These are phyloP conservation scores for Ceratocystis huliohia DNA, from an alignment of 2,329 filamentous ascomycete species.

Conservation along the genomic window DNA sequence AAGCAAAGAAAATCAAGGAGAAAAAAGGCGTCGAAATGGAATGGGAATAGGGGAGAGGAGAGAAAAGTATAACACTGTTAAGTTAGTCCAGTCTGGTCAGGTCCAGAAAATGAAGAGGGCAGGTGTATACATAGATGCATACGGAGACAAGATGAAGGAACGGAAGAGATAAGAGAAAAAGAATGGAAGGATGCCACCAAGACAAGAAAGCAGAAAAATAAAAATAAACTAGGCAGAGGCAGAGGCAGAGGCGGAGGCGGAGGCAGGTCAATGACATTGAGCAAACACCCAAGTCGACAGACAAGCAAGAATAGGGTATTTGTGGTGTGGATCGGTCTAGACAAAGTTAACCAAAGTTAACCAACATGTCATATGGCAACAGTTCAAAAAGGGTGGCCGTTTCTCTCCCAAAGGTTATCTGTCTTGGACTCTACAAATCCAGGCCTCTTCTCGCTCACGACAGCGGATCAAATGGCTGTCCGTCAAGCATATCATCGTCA, in stretches of 20 bases:
- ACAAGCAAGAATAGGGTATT: no score
- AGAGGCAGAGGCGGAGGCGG: background rate
- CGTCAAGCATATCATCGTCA: conserved; percentile 52
- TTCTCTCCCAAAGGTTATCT: no score
- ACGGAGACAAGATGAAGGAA: background rate
- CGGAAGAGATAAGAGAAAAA: background rate
- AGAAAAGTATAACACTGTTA: conserved; percentile 1
- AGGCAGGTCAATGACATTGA: background rate
- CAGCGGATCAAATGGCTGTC: conserved; percentile 51
- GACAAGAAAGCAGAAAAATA: background rate
- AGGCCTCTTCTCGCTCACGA: conserved; percentile 3
- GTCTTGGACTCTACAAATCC: no score
- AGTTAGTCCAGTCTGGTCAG: conserved; percentile 6
- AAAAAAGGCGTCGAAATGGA: background rate
- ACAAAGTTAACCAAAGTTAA: no score
- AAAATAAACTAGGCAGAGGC: no score
- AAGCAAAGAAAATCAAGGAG: background rate
- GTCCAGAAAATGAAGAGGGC: background rate
- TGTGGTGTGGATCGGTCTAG: no score
- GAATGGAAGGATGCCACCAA: background rate
- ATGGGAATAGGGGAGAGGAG: conserved; percentile 9
- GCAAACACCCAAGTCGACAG: background rate
- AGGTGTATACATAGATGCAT: background rate
- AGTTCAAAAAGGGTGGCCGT: no score
- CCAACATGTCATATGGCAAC: no score